Percentiles rank a stretch among this genome's conserved stretches.
phyloP scores from a whole-genome alignment of 192 early-diverging fungal genomes.

The Coemansia sp. region DNA sequence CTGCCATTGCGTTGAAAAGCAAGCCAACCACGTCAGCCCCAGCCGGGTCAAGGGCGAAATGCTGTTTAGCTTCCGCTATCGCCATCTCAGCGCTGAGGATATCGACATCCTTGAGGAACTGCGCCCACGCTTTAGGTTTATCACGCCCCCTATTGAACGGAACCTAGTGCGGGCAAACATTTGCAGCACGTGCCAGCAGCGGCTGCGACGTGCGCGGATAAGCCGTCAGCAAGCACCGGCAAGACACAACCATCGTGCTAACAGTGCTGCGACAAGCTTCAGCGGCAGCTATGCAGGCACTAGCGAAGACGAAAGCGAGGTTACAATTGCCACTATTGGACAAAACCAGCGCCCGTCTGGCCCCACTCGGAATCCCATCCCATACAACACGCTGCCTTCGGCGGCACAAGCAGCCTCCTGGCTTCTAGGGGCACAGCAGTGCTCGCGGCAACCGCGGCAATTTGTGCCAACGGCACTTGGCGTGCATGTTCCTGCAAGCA shows the following conservation, averaged over 20 bases:
- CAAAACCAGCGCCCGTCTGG: neutral
- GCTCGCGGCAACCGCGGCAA: neutral
- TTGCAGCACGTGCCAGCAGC: slow-evolving; percentile 50
- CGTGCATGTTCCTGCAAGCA: neutral
- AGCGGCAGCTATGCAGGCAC: neutral
- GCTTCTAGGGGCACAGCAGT: neutral
- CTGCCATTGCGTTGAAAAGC: slow-evolving; percentile 28
- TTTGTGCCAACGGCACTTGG: neutral
- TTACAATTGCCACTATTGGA: neutral
- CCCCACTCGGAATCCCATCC: slow-evolving; percentile 2
- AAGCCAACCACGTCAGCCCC: slow-evolving; percentile 37
- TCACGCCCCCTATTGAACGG: slow-evolving; percentile 35
- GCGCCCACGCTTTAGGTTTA: slow-evolving; percentile 31
- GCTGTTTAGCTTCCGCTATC: slow-evolving; percentile 48
- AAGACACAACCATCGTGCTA: neutral
- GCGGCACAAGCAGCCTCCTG: neutral
- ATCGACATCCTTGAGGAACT: slow-evolving; percentile 35
- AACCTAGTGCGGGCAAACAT: slow-evolving; percentile 43
- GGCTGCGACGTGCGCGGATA: slow-evolving; percentile 37
- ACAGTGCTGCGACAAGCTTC: neutral
- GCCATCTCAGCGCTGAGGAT: slow-evolving; percentile 47
- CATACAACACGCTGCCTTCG: slow-evolving; percentile 21
- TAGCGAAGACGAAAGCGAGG: neutral
- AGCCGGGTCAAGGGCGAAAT: slow-evolving; percentile 36
- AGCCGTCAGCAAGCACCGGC: too few species aligned